These are phyloP conservation scores for Hygrophoropsis aurantiaca DNA, from an alignment of 768 basidiomycete genomes.

Conservation along the genomic window DNA sequence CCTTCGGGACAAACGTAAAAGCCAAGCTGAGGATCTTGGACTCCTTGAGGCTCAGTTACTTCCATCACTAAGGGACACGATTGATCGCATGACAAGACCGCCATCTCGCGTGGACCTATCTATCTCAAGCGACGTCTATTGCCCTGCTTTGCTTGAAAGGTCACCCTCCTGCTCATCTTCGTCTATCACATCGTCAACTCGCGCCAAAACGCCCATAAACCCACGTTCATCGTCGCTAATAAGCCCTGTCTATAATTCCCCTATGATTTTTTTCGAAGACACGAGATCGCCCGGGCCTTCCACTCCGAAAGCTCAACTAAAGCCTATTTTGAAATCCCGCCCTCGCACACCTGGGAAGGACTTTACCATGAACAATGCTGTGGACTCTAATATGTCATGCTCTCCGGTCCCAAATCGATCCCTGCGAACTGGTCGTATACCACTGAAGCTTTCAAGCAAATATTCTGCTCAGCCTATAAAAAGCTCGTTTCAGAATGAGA, in stretches of 20 bases:
- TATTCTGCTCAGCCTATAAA: slow-evolving; percentile 13
- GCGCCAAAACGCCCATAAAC: slow-evolving; percentile 6
- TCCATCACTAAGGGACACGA: slow-evolving; percentile 70
- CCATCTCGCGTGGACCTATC: slow-evolving; percentile 32
- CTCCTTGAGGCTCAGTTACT: slow-evolving; percentile 64
- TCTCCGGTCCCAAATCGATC: slow-evolving; percentile 19
- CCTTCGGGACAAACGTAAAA: slow-evolving; percentile 27
- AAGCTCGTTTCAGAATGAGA: neutral
- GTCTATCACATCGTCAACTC: slow-evolving; percentile 10
- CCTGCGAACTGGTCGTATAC: slow-evolving; percentile 29
- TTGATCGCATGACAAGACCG: slow-evolving; percentile 69
- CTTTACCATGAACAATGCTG: neutral
- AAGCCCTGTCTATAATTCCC: slow-evolving; percentile 8
- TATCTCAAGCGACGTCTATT: neutral
- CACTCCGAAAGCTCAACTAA: slow-evolving; percentile 30
- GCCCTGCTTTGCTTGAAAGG: slow-evolving; percentile 8
- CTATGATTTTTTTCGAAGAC: slow-evolving; percentile 8
- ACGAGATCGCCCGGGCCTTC: slow-evolving; percentile 15
- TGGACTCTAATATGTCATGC: too few species aligned
- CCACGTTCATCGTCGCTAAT: slow-evolving; percentile 5
- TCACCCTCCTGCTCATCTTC: slow-evolving; percentile 19
- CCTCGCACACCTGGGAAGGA: neutral
- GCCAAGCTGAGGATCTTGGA: slow-evolving; percentile 52
- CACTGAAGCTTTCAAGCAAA: slow-evolving; percentile 18
- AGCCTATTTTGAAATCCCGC: slow-evolving; percentile 28